Conservation (phyloP, 2,329 filamentous ascomycete species). For the Sclerotinia minor region DNA sequence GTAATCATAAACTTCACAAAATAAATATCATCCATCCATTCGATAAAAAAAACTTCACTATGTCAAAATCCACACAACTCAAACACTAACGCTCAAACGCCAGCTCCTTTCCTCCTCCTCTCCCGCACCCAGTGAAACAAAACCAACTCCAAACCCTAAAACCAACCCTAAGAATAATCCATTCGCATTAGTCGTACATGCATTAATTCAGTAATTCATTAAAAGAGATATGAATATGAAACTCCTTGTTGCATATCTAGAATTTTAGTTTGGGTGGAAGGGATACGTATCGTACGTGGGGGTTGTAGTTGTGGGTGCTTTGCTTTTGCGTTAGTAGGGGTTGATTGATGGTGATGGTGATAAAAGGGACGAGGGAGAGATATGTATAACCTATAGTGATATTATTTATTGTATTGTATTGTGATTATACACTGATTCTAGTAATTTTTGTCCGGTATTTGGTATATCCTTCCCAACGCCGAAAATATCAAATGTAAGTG, state of each 20-base stretch:
- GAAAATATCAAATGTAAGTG: background rate
- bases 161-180: too few species aligned
- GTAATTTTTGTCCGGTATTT: background rate
- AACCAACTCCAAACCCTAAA: too few species aligned
- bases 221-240: background rate
- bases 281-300: too few species aligned
- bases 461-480: conserved; percentile 14
- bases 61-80: too few species aligned
- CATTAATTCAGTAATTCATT: too few species aligned
- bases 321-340: background rate
- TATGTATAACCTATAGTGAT: background rate
- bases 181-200: background rate
- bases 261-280: conserved; percentile 22
- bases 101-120: too few species aligned
- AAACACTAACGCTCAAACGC: too few species aligned
- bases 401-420: conserved; percentile 17
- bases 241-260: conserved; percentile 21
- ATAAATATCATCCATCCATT: too few species aligned
- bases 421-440: background rate
- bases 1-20: too few species aligned
- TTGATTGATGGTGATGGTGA: too few species aligned
- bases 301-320: conserved; percentile 15
- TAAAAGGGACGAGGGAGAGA: background rate
- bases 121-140: too few species aligned
- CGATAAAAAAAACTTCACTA: too few species aligned